These are phyloP conservation scores for Keithomyces neogunnii DNA, from an alignment of 2,329 filamentous ascomycete species.

Conservation along the genomic window DNA sequence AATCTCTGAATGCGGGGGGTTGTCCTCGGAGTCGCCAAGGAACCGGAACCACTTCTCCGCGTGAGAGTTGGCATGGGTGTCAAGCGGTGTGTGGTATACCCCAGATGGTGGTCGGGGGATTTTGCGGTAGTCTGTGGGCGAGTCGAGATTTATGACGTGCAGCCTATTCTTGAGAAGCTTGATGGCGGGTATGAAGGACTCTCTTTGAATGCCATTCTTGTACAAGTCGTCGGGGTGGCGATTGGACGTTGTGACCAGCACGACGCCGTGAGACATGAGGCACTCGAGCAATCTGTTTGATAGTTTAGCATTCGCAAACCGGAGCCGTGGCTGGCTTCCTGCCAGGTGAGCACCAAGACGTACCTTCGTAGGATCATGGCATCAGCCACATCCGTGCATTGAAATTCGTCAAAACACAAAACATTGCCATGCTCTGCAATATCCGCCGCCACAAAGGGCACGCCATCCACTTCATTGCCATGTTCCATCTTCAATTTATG, in stretches of 20 bases:
- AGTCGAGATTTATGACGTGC: constrained; percentile 89
- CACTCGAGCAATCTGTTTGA: constrained; percentile 63
- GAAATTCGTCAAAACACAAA: constrained; percentile 97
- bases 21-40: constrained; percentile 74
- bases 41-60: constrained; percentile 94
- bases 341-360: too few species aligned
- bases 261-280: constrained; percentile 94
- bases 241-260: constrained; percentile 92
- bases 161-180: constrained; percentile 78
- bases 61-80: constrained; percentile 67
- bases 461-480: constrained; percentile 80
- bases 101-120: constrained; percentile 87
- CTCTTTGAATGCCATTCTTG: constrained; percentile 94
- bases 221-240: constrained; percentile 94
- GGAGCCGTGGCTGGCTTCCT: too few species aligned
- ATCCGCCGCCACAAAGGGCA: constrained; percentile 90
- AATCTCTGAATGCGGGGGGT: constrained; percentile 63
- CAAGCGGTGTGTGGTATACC: constrained; percentile 87
- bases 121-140: constrained; percentile 92
- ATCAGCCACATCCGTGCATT: constrained; percentile 96
- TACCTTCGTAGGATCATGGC: constrained; percentile 86
- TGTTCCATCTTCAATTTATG: constrained; percentile 85
- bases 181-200: constrained; percentile 93
- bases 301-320: neutral
- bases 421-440: constrained; percentile 81